A percentile compares a stretch with the other conserved stretches of the same genome.
Evolutionary conservation across 345 rosid genomes (phyloP).

Genomic region (Rhizophora apiculata): DNA sequence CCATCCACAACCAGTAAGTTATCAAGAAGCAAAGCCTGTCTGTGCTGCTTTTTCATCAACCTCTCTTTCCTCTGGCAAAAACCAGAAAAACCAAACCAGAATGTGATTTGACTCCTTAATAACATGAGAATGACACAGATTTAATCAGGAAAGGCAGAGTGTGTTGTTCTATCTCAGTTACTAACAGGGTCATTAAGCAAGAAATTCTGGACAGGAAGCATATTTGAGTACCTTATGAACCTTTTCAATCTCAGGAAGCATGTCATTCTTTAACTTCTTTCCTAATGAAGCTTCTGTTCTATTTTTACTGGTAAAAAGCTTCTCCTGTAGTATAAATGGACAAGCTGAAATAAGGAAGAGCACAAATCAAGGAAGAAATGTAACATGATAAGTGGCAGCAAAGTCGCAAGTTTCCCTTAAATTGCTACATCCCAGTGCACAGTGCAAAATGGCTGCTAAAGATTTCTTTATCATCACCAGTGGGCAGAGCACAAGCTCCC

Average conservation of each 20-base stretch:
- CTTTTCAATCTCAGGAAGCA: conserved; percentile 96
- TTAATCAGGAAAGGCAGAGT: not conserved
- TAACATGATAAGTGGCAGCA: not conserved
- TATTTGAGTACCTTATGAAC: conserved; percentile 74
- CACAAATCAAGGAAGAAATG: not conserved
- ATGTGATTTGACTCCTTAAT: not conserved
- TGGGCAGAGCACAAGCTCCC: not conserved
- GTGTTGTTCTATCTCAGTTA: not conserved
- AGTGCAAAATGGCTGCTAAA: not conserved
- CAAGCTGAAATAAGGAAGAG: conserved; percentile 3
- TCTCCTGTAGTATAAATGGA: conserved; percentile 60
- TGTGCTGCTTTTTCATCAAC: conserved; percentile 85
- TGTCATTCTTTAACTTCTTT: conserved; percentile 80
- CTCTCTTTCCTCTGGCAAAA: conserved; percentile 70
- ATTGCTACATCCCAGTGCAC: not conserved
- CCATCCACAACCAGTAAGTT: conserved; percentile 66
- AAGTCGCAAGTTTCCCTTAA: not conserved
- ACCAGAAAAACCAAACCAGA: conserved; percentile 6
- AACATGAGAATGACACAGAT: conserved; percentile 14
- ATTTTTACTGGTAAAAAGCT: conserved; percentile 76
- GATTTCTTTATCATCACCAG: conserved; percentile 3
- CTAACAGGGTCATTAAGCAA: not conserved
- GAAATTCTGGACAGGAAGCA: conserved; percentile 9
- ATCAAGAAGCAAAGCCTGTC: conserved; percentile 85
- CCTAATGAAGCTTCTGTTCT: conserved; percentile 86